Percentiles rank a stretch among this genome's conserved stretches.
These are phyloP conservation scores for Mycogone perniciosa DNA, from an alignment of 2,329 filamentous ascomycete species.

Conservation along the genomic window DNA sequence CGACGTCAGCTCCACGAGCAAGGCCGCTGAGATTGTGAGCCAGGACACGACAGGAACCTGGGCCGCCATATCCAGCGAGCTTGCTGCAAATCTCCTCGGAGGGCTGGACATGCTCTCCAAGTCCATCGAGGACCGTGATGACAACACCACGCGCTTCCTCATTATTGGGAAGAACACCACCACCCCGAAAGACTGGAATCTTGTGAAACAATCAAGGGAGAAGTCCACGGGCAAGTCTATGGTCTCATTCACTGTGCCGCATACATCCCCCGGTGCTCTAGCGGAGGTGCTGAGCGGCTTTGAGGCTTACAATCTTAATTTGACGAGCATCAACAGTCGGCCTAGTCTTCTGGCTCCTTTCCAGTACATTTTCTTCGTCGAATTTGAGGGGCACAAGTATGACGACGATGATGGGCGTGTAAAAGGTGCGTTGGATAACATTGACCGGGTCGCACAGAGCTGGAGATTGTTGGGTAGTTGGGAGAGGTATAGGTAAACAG, in stretches of 20 bases:
- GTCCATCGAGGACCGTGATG: constrained; percentile 64
- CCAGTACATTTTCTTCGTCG: constrained; percentile 92
- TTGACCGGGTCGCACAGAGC: constrained; percentile 51
- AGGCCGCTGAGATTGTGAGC: constrained; percentile 70
- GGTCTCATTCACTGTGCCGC: constrained; percentile 76
- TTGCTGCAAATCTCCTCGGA: constrained; percentile 64
- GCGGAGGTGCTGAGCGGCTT: constrained; percentile 78
- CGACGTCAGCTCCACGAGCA: constrained; percentile 80
- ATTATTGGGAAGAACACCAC: constrained; percentile 44
- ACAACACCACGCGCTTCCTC: constrained; percentile 77
- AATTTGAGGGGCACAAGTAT: constrained; percentile 62
- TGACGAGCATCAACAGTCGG: constrained; percentile 85
- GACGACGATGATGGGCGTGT: constrained; percentile 52
- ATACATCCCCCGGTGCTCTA: constrained; percentile 71
- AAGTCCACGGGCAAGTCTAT: constrained; percentile 57
- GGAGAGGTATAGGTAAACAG: constrained; percentile 34
- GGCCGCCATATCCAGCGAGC: constrained; percentile 71
- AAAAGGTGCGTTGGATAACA: constrained; percentile 51
- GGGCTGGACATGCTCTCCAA: constrained; percentile 62
- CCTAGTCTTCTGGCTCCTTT: constrained; percentile 71
- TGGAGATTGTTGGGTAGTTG: constrained; percentile 68
- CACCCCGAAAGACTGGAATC: constrained; percentile 20
- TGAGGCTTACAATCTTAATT: constrained; percentile 62
- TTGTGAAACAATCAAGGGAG: constrained; percentile 21
- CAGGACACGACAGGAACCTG: constrained; percentile 51